Conservation (phyloP, 495 filamentous ascomycete genomes). For the Choiromyces venosus region DNA sequence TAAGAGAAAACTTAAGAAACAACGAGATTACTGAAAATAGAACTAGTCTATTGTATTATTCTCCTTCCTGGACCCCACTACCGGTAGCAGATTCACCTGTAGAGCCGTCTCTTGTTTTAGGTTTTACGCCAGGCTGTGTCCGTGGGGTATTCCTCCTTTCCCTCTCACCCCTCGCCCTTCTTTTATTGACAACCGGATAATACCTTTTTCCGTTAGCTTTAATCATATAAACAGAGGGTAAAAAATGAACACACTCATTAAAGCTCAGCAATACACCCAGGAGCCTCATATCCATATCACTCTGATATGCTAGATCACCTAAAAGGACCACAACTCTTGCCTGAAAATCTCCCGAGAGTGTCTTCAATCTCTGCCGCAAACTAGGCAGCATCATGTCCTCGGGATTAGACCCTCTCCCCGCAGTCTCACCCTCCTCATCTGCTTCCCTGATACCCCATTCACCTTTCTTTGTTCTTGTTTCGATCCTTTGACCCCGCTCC, state of each 20-base stretch:
- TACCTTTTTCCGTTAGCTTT: constrained; percentile 23
- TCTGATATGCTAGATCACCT: constrained; percentile 85
- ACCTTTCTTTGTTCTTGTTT: constrained; percentile 57
- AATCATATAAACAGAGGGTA: background rate
- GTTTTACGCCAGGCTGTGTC: constrained; percentile 15
- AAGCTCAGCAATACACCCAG: constrained; percentile 97
- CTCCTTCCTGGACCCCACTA: constrained; percentile 23
- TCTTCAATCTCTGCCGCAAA: constrained; percentile 62
- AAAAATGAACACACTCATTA: constrained; percentile 64
- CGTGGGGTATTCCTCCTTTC: constrained; percentile 31
- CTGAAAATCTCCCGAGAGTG: constrained; percentile 68
- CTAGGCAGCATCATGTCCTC: constrained; percentile 60
- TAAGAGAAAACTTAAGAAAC: background rate
- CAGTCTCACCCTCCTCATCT: constrained; percentile 45
- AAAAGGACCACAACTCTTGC: constrained; percentile 70
- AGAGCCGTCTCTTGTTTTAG: constrained; percentile 15
- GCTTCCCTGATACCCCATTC: constrained; percentile 61
- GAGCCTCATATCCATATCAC: constrained; percentile 92
- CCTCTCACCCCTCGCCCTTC: constrained; percentile 16
- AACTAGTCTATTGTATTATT: constrained; percentile 18
- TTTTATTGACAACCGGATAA: constrained; percentile 40
- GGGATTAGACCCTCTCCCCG: constrained; percentile 23
- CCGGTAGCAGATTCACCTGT: constrained; percentile 23
- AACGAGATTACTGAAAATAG: background rate
- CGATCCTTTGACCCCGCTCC: constrained; percentile 69